A percentile compares a stretch with the other conserved stretches of the same genome.
Conservation (phyloP, 352 stramenopile species). For the Phytophthora sojae region DNA sequence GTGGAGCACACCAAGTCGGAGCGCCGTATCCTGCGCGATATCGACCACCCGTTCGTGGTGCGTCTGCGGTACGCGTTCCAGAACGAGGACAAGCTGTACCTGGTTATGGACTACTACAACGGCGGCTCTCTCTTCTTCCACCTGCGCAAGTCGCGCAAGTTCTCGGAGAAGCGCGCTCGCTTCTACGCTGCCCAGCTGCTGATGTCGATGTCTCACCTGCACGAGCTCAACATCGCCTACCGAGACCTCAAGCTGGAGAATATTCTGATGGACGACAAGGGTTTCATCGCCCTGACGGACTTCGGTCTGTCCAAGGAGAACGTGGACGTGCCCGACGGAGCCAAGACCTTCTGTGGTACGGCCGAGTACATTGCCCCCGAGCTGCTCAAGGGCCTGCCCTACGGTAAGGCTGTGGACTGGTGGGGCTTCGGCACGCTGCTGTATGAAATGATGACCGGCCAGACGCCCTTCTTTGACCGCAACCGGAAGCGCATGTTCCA, state of each 20-base stretch:
- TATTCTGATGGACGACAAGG: conserved; percentile 95
- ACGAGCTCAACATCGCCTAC: conserved; percentile 95
- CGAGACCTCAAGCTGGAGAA: conserved; percentile 96
- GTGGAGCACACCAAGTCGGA: conserved; percentile 95
- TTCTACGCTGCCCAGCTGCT: conserved; percentile 94
- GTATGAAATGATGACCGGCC: conserved; percentile 96
- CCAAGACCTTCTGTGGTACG: conserved; percentile 94
- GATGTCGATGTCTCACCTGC: conserved; percentile 92
- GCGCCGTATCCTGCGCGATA: conserved; percentile 90
- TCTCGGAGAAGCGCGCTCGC: conserved; percentile 87
- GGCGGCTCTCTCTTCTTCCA: conserved; percentile 94
- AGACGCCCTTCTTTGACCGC: conserved; percentile 96
- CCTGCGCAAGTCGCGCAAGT: conserved; percentile 90
- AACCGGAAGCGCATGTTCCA: conserved; percentile 96
- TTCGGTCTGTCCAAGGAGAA: conserved; percentile 95
- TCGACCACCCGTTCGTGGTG: conserved; percentile 94
- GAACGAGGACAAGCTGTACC: conserved; percentile 93
- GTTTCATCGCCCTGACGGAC: conserved; percentile 93
- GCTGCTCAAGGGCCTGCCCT: conserved; percentile 89
- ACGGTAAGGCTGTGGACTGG: conserved; percentile 94
- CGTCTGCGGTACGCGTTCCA: conserved; percentile 95
- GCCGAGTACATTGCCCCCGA: conserved; percentile 94
- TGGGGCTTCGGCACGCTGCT: conserved; percentile 94
- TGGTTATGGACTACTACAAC: conserved; percentile 95
- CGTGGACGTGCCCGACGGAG: conserved; percentile 86